Base-by-base conservation (phyloP, 345 rosid genomes). In the Isatis tinctoria region DNA sequence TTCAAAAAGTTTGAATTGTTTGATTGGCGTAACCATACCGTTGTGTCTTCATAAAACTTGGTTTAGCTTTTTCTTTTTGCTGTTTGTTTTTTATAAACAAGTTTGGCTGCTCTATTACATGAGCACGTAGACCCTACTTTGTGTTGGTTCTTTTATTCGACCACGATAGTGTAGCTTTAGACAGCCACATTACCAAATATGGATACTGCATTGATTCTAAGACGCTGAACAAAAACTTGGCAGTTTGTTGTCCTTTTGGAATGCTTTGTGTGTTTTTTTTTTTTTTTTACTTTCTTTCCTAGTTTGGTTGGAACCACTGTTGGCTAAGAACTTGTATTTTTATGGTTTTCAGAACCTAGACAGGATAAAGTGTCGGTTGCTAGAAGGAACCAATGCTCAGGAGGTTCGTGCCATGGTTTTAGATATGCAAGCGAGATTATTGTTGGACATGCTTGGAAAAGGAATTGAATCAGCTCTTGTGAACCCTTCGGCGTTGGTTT, bases 321-420 rank as follows among this genome's bases (percentile, higher is more conserved):
- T 61, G 44, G 51, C 22, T 78, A 67, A 67, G 22, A 53, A 44
- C 17, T 69, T 77, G 72, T 65, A 37, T 63, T 74, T 52, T 64
- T 27, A 60, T 81, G 33, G 49, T 56, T 53, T 83, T 87, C 92
- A 95, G 99, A 92, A 90, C 74, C 88, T 95, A 49, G 99, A 95
- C 86, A 87, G 98, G 82, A 90, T 95, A 78, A 95, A 95, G 79
- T 95, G 99, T 79, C 86, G 99, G 80, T 82, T 95, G 45, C 80
- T 95, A 77, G 99, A 96, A 85, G 99, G 99, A 78, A 87, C 89
- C 81, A 96, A 92, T 80, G 98, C 98, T 68, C 99, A 96, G 81
- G 99, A 96, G 85, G 98, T 92, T 60, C 92, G 98, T 80, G 99
- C 99, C 80, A 90, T 96, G 99, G 99, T 96, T 76, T 81, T 96